Base-by-base conservation (phyloP, 2,329 filamentous ascomycete genomes). In the Colletotrichum limetticola region DNA sequence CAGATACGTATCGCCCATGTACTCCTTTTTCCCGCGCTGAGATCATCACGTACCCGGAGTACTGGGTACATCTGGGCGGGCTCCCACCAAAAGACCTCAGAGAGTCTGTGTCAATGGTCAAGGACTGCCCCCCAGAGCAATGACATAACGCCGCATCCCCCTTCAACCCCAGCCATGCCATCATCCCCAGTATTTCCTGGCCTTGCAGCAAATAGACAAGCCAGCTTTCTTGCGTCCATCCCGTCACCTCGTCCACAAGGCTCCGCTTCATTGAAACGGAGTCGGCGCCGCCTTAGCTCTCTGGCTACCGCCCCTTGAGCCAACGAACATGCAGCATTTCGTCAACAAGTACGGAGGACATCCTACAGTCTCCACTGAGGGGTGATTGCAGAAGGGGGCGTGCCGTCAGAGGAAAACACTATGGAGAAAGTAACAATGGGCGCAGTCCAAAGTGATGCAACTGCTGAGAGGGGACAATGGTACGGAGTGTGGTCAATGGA, bases 251-350 rank as follows among this genome's bases (percentile, higher is more conserved):
- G 60, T 30, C 32, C 49, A 46, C 56, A 42, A 61, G 70, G 37
- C 71, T 71, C 71, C 71, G 71, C 71, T 73, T 35, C 49, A 71
- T 73, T 73, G 71, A 73, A 73, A 73, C 71, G 37, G 35, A 56
- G 26, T 64, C 66, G 60, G 71, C 66, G 66, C 58, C 56, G 57
- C 35, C 66, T 71, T 71, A 71, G 69, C 69, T 63, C 37, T 58
- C 52, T 37, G 58, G 67, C 63, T 71, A 49, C 37, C 28, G 49
- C 49, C 71, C 62, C 16, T 66, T 57, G 26, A 37, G 71, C 66
- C 66, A 70, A 66, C 66, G 59, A 71, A 24, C 26, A 61, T 60
- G 71, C 55, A 65, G 14, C 28, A 70, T 72, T 52, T 70, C 32
- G 35, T 61, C 56, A 70, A 70, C 37, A 60, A 70, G 49, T 60